Evolutionary conservation across 2,329 filamentous ascomycete species (phyloP), one percentile per base, ranked within the genome.

Genomic region (Penicillium hesseltinei): DNA sequence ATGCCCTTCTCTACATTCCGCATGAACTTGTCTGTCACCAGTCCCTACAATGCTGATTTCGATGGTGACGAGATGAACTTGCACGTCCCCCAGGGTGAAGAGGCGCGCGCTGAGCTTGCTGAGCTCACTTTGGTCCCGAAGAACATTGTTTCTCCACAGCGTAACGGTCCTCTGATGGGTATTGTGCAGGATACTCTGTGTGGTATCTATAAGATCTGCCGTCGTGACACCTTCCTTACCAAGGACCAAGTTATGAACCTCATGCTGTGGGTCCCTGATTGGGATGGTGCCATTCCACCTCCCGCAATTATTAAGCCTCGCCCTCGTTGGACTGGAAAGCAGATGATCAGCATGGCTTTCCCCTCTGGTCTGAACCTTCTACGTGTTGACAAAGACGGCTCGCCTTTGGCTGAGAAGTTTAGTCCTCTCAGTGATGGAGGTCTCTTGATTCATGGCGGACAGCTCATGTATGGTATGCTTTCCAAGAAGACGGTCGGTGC

Each of bases 11-110:
- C 94, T 6, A 99, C 94, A 1, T 99, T 99, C 82, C 88, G 94
- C 62, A 84, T 99, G 46, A 99, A 99, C 71, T 77, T 99, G 66
- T 99, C 94, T 0, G 94, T 99, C 71, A 99, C 95, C 0, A 96
- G 92, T 29, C 94, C 94, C 0, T 99, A 99, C 82, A 99, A 99
- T 79, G 94, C 94, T 68, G 94, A 99, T 90, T 99, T 99, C 78
- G 94, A 99, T 72, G 94, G 94, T 78, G 94, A 99, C 75, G 94
- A 99, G 78, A 99, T 99, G 94, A 99, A 99, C 73, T 86, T 99
- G 79, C 94, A 99, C 84, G 95, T 99, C 51, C 95, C 94, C 4
- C 94, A 99, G 72, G 94, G 90, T 38, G 92, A 99, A 72, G 95
- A 99, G 76, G 95, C 95, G 35, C 89, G 94, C 59, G 92, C 95